Evolutionary conservation across 2,329 filamentous ascomycete genomes (phyloP).

Genomic region (Calonectria montana): DNA sequence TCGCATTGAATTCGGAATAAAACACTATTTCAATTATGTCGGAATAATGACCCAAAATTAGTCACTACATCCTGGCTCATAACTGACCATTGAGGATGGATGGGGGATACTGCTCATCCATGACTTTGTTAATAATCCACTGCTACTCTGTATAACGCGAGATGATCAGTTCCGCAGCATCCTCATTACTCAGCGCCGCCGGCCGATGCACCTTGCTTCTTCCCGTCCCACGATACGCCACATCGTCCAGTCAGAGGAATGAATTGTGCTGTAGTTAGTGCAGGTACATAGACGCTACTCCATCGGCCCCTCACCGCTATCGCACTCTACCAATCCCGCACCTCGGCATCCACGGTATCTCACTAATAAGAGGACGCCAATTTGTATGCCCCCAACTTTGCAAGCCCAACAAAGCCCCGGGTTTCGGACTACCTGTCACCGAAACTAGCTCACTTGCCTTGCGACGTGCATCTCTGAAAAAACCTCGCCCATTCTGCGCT

Average conservation of each 20-base stretch:
- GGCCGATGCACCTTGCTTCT: neutral
- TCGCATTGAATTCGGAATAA: neutral
- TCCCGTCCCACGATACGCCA: neutral
- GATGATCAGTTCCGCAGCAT: neutral
- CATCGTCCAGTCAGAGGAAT: neutral
- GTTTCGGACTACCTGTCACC: conserved; percentile 14
- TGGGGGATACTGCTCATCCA: neutral
- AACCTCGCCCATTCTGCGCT: conserved; percentile 8
- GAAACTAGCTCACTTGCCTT: conserved; percentile 3
- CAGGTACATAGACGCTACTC: conserved; percentile 6
- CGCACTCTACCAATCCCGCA: conserved; percentile 6
- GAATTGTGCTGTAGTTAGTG: neutral
- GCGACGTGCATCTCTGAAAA: conserved; percentile 14
- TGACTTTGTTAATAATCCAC: neutral
- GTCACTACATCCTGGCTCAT: neutral
- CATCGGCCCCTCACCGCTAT: conserved; percentile 17
- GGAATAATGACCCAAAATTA: neutral
- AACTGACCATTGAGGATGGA: neutral
- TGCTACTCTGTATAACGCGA: neutral
- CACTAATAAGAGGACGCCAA: conserved; percentile 17
- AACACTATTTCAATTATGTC: neutral
- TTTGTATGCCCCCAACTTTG: conserved; percentile 11
- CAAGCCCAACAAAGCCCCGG: conserved; percentile 19
- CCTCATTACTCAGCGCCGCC: conserved; percentile 14
- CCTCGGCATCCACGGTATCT: conserved; percentile 18